phyloP scores from a whole-genome alignment of 495 filamentous ascomycete species.

The Penicillium malachiteum region DNA sequence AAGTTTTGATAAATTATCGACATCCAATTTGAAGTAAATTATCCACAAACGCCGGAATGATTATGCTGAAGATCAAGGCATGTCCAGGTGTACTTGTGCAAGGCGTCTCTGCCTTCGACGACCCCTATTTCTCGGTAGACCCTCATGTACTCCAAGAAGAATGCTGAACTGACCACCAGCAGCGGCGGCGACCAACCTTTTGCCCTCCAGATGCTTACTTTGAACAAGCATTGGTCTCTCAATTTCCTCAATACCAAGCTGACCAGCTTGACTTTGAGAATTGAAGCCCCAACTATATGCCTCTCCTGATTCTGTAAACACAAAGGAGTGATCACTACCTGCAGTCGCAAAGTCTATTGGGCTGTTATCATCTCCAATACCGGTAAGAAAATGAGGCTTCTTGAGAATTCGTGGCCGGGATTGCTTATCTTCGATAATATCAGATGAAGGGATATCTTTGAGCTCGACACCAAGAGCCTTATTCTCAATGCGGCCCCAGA shows the following conservation, averaged over 20 bases:
- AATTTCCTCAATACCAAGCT: slow-evolving; percentile 3
- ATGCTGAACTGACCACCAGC: slow-evolving; percentile 7
- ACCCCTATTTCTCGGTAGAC: not conserved
- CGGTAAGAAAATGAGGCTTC: not conserved
- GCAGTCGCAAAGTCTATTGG: not conserved
- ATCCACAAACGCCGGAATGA: too few relatives aligned
- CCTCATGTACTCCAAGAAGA: not conserved
- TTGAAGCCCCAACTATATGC: slow-evolving; percentile 8
- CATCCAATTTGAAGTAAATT: too few relatives aligned
- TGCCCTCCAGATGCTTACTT: slow-evolving; percentile 4
- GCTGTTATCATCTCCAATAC: not conserved
- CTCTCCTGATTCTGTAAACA: slow-evolving; percentile 3
- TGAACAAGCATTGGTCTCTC: slow-evolving; percentile 3
- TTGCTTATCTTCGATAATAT: slow-evolving; percentile 1
- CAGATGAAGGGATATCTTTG: not conserved
- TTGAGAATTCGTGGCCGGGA: slow-evolving; percentile 2
- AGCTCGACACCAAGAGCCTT: slow-evolving; percentile 2
- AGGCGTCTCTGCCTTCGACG: not conserved
- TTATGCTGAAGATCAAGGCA: too few relatives aligned
- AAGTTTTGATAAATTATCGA: too few relatives aligned
- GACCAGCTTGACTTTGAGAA: slow-evolving; percentile 4
- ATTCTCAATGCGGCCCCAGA: slow-evolving; percentile 7
- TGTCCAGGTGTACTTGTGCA: too few relatives aligned
- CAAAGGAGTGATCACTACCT: slow-evolving; percentile 7
- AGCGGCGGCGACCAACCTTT: not conserved